A percentile compares a stretch with the other conserved stretches of the same genome.
phyloP scores from a whole-genome alignment of 176 grass and related monocot genomes.

The Bolboschoenus planiculmis region DNA sequence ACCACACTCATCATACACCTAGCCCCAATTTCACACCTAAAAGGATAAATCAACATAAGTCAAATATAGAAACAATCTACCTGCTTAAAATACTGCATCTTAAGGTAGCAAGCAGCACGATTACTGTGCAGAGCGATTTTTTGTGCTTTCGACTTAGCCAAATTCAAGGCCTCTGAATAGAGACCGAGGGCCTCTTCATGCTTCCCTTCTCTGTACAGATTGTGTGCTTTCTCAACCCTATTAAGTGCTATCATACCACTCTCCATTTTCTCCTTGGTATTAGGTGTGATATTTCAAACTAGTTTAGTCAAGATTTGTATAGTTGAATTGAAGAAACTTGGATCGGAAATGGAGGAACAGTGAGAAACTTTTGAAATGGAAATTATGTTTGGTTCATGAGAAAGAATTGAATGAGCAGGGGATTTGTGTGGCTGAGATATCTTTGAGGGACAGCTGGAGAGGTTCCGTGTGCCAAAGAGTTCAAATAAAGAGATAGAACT shows the following conservation, averaged over 20 bases:
- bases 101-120: slow-evolving; percentile 90
- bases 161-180: slow-evolving; percentile 70
- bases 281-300: not conserved
- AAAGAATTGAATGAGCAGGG: no score
- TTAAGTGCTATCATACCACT: not conserved
- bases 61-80: not conserved
- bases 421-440: no score
- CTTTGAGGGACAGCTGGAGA: no score
- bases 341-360: not conserved
- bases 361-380: not conserved
- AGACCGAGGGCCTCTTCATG: slow-evolving; percentile 80
- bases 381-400: not conserved
- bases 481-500: no score
- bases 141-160: slow-evolving; percentile 59
- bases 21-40: not conserved
- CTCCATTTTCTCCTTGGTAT: not conserved
- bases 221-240: slow-evolving; percentile 70
- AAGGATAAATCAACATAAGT: not conserved
- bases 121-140: slow-evolving; percentile 97
- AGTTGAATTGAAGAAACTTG: not conserved
- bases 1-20: not conserved
- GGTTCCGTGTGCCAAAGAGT: no score
- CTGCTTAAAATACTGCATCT: slow-evolving; percentile 85
- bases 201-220: slow-evolving; percentile 71
- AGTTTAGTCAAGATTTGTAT: not conserved